Evolutionary conservation across 2,329 filamentous ascomycete species (phyloP).

Genomic region (Trematosphaeria pertusa): DNA sequence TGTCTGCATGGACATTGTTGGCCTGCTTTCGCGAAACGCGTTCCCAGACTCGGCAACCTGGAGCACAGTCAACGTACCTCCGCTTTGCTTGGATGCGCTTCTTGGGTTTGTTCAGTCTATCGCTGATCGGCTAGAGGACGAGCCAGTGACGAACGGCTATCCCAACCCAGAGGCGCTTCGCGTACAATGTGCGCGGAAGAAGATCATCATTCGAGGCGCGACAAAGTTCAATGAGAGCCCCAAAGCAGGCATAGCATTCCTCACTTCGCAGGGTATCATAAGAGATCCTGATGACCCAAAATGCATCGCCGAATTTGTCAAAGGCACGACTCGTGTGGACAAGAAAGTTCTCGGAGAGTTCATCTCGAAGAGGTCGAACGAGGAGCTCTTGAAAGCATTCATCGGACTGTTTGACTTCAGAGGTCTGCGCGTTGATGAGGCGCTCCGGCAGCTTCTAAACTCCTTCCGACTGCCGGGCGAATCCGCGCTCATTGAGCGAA

Average conservation of each 20-base stretch:
- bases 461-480: slow-evolving; percentile 94
- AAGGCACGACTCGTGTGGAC: slow-evolving; percentile 84
- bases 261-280: slow-evolving; percentile 87
- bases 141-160: slow-evolving; percentile 68
- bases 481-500: slow-evolving; percentile 89
- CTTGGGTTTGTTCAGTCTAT: slow-evolving; percentile 92
- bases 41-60: slow-evolving; percentile 97
- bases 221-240: slow-evolving; percentile 95
- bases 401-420: slow-evolving; percentile 87
- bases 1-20: slow-evolving; percentile 94
- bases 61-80: slow-evolving; percentile 98
- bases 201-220: slow-evolving; percentile 84
- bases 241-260: slow-evolving; percentile 84
- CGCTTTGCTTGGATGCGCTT: slow-evolving; percentile 89
- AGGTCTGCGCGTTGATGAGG: slow-evolving; percentile 87
- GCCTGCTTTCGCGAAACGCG: slow-evolving; percentile 89
- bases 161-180: slow-evolving; percentile 70
- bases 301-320: slow-evolving; percentile 85
- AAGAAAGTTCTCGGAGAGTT: slow-evolving; percentile 93
- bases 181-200: slow-evolving; percentile 80
- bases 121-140: slow-evolving; percentile 80
- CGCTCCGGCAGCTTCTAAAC: slow-evolving; percentile 83
- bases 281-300: slow-evolving; percentile 73
- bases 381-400: slow-evolving; percentile 82
- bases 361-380: slow-evolving; percentile 88